Percentiles rank a stretch among this genome's conserved stretches.
phyloP scores from a whole-genome alignment of 1,284 basidiomycete genomes.

The Cryptococcus hybrid region DNA sequence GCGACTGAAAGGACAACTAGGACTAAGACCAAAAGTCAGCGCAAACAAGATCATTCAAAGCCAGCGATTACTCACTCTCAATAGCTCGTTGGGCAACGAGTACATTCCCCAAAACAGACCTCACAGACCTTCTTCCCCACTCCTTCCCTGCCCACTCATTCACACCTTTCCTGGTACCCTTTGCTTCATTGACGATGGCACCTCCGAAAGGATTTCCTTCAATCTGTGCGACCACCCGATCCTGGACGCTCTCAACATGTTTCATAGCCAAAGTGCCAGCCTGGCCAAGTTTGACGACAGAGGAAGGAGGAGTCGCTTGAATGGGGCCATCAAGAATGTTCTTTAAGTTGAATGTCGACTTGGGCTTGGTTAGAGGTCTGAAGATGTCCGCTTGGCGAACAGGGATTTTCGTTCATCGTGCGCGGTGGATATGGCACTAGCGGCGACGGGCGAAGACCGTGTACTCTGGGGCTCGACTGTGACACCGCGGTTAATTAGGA shows the following conservation, averaged over 20 bases:
- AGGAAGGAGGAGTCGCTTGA: slow-evolving; percentile 18
- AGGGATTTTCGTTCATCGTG: slow-evolving; percentile 15
- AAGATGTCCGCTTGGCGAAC: slow-evolving; percentile 42
- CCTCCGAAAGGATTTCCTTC: slow-evolving; percentile 15
- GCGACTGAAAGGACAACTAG: slow-evolving; percentile 33
- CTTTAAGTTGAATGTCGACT: slow-evolving; percentile 15
- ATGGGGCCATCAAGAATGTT: slow-evolving; percentile 35
- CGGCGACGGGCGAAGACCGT: no score
- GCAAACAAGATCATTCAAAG: background rate
- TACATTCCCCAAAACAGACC: no score
- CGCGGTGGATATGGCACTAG: slow-evolving; percentile 3
- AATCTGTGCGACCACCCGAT: slow-evolving; percentile 19
- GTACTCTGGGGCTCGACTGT: background rate
- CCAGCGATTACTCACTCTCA: slow-evolving; percentile 31
- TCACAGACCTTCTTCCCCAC: no score
- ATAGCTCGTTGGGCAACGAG: slow-evolving; percentile 27
- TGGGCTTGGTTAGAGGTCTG: slow-evolving; percentile 27
- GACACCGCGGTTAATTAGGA: slow-evolving; percentile 3
- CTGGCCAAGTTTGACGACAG: slow-evolving; percentile 8
- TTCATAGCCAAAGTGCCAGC: slow-evolving; percentile 11
- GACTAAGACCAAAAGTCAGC: slow-evolving; percentile 16
- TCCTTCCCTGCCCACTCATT: slow-evolving; percentile 30
- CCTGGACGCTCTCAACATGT: slow-evolving; percentile 15
- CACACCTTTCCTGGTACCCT: slow-evolving; percentile 10
- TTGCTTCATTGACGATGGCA: slow-evolving; percentile 15